These are phyloP conservation scores for Pisolithus microcarpus DNA, from an alignment of 768 basidiomycete genomes.

Conservation along the genomic window DNA sequence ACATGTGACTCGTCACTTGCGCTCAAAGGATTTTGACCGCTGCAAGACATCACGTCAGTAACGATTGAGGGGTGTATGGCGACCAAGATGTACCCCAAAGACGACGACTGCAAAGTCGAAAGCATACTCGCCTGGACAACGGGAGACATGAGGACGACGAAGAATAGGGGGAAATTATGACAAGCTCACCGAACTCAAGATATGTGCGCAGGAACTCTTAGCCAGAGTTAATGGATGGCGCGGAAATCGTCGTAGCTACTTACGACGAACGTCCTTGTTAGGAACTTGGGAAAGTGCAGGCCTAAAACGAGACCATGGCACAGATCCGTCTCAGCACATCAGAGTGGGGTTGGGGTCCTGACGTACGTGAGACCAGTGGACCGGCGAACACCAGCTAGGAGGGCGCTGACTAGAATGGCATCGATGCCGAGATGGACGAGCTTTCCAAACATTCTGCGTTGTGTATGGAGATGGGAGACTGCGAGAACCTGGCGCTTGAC, in stretches of 20 bases:
- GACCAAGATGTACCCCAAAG: conserved; percentile 49
- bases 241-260: conserved; percentile 25
- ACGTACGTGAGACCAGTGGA: conserved; percentile 82
- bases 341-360: neutral
- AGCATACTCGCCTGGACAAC: conserved; percentile 61
- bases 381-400: conserved; percentile 79
- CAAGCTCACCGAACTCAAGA: conserved; percentile 62
- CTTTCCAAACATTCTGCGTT: conserved; percentile 20
- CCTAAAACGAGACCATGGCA: conserved; percentile 29
- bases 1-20: conserved; percentile 22
- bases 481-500: neutral
- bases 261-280: conserved; percentile 85
- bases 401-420: conserved; percentile 69
- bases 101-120: conserved; percentile 85
- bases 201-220: conserved; percentile 69
- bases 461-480: neutral
- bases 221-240: conserved; percentile 1
- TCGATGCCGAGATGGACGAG: conserved; percentile 67
- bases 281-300: conserved; percentile 70
- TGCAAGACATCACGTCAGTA: conserved; percentile 21
- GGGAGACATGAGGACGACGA: neutral
- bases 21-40: conserved; percentile 72
- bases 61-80: neutral
- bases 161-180: neutral
- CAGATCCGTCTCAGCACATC: neutral